Base-by-base conservation (phyloP, 1,139 yeast species). In the Geotrichum klebahnii region DNA sequence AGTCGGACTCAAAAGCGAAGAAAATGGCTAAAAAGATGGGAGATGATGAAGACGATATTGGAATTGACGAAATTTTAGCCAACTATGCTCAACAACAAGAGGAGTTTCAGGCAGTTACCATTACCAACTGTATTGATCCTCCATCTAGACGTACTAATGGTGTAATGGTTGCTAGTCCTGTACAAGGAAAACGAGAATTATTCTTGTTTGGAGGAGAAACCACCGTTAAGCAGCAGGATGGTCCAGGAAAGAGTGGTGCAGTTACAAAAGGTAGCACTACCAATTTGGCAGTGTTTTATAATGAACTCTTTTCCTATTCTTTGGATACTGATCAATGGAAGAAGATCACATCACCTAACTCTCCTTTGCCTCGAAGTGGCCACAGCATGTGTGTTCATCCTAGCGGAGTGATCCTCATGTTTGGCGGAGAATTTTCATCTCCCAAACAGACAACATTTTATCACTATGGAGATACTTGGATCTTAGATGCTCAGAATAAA, bases 391-490 rank as follows among this genome's bases (percentile, higher is more conserved):
- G 92, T 57, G 84, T 88, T 0, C 97, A 92, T 66, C 96, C 97
- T 1, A 81, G 90, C 2, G 97, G 97, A 6, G 71, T 89, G 1
- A 77, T 87, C 23, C 69, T 92, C 54, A 69, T 92, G 74, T 92
- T 88, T 71, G 98, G 97, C 48, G 98, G 98, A 58, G 98, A 92
- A 67, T 92, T 92, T 61, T 87, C 97, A 1, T 86, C 96, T 5
- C 97, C 97, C 1, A 92, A 90, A 63, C 98, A 92, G 67, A 82
- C 89, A 46, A 88, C 97, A 0, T 92, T 92, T 67, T 94, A 92
- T 67, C 98, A 92, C 67, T 92, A 88, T 66, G 94, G 96, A 17
- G 98, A 92, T 63, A 84, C 96, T 2, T 92, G 97, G 97, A 75
- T 90, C 48, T 71, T 92, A 54, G 97, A 92, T 61, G 79, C 90